Base-by-base conservation (phyloP, 1,284 basidiomycete genomes). In the Irpex sp. region DNA sequence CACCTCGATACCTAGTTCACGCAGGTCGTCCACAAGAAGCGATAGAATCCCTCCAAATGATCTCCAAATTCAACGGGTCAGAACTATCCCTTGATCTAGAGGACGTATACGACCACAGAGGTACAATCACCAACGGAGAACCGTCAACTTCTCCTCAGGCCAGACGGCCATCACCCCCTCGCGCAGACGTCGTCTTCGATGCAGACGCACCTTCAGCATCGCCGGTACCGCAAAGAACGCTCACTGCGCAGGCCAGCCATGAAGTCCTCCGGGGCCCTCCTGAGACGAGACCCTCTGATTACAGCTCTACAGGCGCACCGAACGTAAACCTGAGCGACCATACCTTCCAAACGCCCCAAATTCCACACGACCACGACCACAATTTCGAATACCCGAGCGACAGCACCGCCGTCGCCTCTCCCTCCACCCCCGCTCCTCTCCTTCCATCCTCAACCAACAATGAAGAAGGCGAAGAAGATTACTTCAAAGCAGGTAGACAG, bases 1-100 rank as follows among this genome's bases (percentile, higher is more conserved):
- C 96, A 0, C 97, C 98, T 9, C 91, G 96, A 45, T 98, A 92
- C 78, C 92, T 99, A 69, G 96, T 97, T 11, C 91, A 96, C 62
- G 92, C 94, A 0, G 96, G 96, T 9, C 88, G 96, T 43, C 90
- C 89, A 42, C 88, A 91, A 68, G 96, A 98, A 77, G 97, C 97
- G 0, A 82, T 97, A 58, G 89, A 94, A 73, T 92, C 92, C 2
- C 86, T 99, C 0, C 91, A 93, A 74, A 84, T 94, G 73, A 98
- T 99, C 62, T 95, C 94, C 1, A 87, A 87, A 58, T 97, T 93
- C 83, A 98, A 99, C 80, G 95, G 94, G 15, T 89, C 90, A 44
- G 84, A 91, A 62, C 81, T 96, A 1, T 82, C 85, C 11, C 86
- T 97, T 63, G 88, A 88, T 38, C 80, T 94, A 6, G 88, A 88